Percentiles rank a stretch among this genome's conserved stretches.
Conservation (phyloP, 2,329 filamentous ascomycete genomes). For the Sporothrix brasiliensis region DNA sequence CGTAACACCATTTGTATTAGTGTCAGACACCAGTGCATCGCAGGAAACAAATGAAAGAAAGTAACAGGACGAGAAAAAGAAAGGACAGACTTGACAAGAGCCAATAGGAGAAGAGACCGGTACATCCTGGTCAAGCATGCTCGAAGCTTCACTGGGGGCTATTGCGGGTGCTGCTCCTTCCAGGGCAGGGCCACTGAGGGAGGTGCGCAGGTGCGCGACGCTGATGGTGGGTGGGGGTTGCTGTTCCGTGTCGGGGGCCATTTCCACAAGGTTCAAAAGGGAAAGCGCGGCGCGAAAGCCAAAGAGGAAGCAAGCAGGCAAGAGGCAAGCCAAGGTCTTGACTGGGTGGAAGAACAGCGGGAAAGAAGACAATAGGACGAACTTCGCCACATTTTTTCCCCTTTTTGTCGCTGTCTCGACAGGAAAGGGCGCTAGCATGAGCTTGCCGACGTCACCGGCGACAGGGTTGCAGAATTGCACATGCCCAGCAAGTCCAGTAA, state of each 20-base stretch:
- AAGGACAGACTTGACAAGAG: neutral
- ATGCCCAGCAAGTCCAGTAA: constrained; percentile 2
- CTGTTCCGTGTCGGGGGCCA: constrained; percentile 9
- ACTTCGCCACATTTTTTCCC: constrained; percentile 9
- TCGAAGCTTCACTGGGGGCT: constrained; percentile 6
- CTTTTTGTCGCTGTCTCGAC: neutral
- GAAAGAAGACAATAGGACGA: neutral
- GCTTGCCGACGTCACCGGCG: constrained; percentile 22
- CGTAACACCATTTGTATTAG: constrained; percentile 5
- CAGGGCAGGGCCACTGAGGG: constrained; percentile 13
- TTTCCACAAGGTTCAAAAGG: neutral
- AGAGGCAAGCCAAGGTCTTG: neutral
- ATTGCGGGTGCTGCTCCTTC: constrained; percentile 15
- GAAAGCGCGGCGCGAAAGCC: constrained; percentile 13
- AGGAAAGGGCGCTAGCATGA: constrained; percentile 23
- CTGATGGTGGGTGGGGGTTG: neutral
- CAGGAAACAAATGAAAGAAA: constrained; percentile 11
- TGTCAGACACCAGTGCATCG: constrained; percentile 10
- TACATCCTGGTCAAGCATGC: constrained; percentile 10
- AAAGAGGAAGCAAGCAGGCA: neutral
- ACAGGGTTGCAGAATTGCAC: constrained; percentile 8
- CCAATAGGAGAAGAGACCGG: constrained; percentile 27
- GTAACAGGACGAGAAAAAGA: neutral
- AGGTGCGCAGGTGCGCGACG: neutral
- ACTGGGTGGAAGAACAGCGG: neutral